These are phyloP conservation scores for Hirschfeldia incana DNA, from an alignment of 345 rosid genomes.

Conservation along the genomic window DNA sequence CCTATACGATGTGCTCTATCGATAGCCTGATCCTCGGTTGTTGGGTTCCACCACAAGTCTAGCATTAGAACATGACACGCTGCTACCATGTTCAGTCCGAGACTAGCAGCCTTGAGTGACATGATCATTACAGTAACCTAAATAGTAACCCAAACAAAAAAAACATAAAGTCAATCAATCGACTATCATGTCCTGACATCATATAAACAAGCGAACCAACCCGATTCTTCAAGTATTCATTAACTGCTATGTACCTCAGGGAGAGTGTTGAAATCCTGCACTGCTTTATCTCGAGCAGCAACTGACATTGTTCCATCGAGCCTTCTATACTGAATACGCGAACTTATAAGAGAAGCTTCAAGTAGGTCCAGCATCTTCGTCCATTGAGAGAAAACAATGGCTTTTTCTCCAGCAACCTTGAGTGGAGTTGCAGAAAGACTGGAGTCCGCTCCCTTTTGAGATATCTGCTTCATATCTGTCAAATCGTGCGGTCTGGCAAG, in stretches of 20 bases:
- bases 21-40: conserved; percentile 93
- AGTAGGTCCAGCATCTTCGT: conserved; percentile 90
- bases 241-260: conserved; percentile 71
- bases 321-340: conserved; percentile 80
- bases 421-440: conserved; percentile 33
- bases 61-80: conserved; percentile 88
- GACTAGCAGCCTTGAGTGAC: conserved; percentile 98
- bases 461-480: conserved; percentile 31
- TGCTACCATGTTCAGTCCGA: conserved; percentile 95
- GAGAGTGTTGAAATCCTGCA: conserved; percentile 84
- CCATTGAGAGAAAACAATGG: conserved; percentile 97
- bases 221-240: not conserved
- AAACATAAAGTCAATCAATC: not conserved
- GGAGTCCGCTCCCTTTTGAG: conserved; percentile 34
- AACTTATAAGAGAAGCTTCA: conserved; percentile 71
- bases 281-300: conserved; percentile 89
- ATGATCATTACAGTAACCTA: conserved; percentile 93
- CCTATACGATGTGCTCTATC: conserved; percentile 99
- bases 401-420: conserved; percentile 68
- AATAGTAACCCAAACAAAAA: not conserved
- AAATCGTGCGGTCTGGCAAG: conserved; percentile 49
- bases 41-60: conserved; percentile 99
- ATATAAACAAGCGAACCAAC: not conserved
- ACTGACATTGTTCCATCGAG: conserved; percentile 99
- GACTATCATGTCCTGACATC: not conserved